Percentiles rank a stretch among this genome's conserved stretches.
phyloP scores from a whole-genome alignment of 176 grass and related monocot species.

The Poa annua region DNA sequence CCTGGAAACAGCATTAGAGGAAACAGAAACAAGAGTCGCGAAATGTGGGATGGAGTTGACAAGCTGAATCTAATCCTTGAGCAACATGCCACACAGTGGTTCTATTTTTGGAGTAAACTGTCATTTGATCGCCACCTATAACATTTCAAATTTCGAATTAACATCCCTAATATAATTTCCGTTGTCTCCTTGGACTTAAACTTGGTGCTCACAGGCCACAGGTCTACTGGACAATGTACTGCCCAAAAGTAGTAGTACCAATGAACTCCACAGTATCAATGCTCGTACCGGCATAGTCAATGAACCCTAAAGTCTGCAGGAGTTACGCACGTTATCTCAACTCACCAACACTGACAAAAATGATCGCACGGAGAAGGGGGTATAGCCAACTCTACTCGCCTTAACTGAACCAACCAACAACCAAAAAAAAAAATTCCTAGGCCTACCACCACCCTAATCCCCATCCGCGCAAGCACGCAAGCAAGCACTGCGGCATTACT shows the following conservation, averaged over 20 bases:
- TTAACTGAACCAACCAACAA: not conserved
- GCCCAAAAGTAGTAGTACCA: not conserved
- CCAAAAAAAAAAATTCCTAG: conserved; percentile 9
- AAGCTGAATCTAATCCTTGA: conserved; percentile 22
- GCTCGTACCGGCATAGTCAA: too few species aligned
- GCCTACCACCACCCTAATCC: not conserved
- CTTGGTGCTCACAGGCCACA: not conserved
- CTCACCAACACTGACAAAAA: too few species aligned
- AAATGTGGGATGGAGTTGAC: not conserved
- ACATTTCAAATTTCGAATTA: not conserved
- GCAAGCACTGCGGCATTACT: conserved; percentile 9
- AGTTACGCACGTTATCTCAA: too few species aligned
- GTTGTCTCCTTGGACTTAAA: conserved; percentile 7
- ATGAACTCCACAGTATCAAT: too few species aligned
- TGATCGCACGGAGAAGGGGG: too few species aligned
- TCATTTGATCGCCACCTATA: not conserved
- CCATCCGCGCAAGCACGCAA: not conserved
- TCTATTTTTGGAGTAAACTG: not conserved
- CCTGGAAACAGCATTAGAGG: not conserved
- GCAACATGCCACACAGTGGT: not conserved
- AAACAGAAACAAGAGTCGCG: not conserved
- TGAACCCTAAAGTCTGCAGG: too few species aligned
- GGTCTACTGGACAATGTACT: not conserved
- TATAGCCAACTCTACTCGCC: not conserved
- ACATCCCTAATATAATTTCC: not conserved